phyloP scores from a whole-genome alignment of 129 eudicot genomes.

The Lactuca saligna region DNA sequence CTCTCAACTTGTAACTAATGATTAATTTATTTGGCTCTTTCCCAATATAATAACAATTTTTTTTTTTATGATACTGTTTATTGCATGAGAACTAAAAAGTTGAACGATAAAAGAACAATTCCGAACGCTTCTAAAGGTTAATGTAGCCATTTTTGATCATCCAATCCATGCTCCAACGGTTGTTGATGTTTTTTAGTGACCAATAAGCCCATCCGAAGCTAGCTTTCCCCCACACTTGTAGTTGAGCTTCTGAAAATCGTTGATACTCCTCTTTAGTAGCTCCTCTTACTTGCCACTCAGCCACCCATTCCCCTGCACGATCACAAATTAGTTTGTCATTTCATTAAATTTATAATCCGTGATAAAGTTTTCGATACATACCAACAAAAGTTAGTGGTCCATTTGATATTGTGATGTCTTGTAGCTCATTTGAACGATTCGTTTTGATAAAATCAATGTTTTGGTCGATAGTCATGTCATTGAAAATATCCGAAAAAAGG shows the following conservation, averaged over 20 bases:
- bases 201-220: slow-evolving; percentile 75
- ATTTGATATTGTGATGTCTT: slow-evolving; percentile 33
- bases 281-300: slow-evolving; percentile 49
- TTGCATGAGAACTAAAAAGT: too few species aligned
- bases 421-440: slow-evolving; percentile 36
- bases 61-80: too few species aligned
- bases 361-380: slow-evolving; percentile 11
- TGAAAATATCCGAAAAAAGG: slow-evolving; percentile 34
- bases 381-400: slow-evolving; percentile 73
- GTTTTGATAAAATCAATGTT: slow-evolving; percentile 43
- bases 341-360: neutral
- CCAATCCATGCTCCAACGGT: slow-evolving; percentile 65
- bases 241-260: slow-evolving; percentile 46
- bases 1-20: slow-evolving; percentile 16
- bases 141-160: slow-evolving; percentile 57
- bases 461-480: slow-evolving; percentile 42
- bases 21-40: slow-evolving; percentile 14
- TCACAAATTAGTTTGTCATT: neutral
- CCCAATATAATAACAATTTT: too few species aligned
- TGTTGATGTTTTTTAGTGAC: slow-evolving; percentile 43
- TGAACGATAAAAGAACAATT: too few species aligned
- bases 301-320: slow-evolving; percentile 73
- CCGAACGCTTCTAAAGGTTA: slow-evolving; percentile 20
- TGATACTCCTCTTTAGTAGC: slow-evolving; percentile 43
- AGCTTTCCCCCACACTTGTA: slow-evolving; percentile 50